These are phyloP conservation scores for Porphyridium purpureum DNA, from an alignment of 23 red algal genomes.

Conservation along the genomic window DNA sequence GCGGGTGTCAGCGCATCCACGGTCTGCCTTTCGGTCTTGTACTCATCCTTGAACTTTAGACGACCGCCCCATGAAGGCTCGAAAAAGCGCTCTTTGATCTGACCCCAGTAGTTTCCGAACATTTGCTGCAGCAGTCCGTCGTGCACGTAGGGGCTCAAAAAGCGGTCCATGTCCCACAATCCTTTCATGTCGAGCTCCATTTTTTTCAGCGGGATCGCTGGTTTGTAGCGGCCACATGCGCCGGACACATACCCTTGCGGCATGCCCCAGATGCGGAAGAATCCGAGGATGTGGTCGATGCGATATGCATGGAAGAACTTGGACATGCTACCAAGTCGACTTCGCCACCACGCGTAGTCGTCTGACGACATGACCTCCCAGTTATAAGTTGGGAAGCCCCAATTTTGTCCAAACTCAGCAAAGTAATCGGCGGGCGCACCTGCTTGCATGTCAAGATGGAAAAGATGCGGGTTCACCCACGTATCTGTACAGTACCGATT, in stretches of 20 bases:
- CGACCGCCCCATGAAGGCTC: constrained; percentile 41
- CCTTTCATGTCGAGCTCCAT: constrained; percentile 60
- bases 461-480: constrained; percentile 76
- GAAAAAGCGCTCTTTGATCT: constrained; percentile 67
- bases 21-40: constrained; percentile 53
- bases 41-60: constrained; percentile 48
- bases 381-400: constrained; percentile 83
- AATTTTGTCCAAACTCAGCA: constrained; percentile 78
- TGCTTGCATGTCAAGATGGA: constrained; percentile 58
- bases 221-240: constrained; percentile 55
- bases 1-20: constrained; percentile 14
- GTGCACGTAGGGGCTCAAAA: constrained; percentile 47
- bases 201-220: constrained; percentile 23
- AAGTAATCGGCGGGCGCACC: constrained; percentile 87
- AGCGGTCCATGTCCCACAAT: constrained; percentile 87
- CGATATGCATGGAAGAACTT: constrained; percentile 92
- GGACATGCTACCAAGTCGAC: constrained; percentile 52
- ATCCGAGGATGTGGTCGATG: constrained; percentile 88
- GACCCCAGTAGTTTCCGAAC: constrained; percentile 44
- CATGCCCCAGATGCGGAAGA: constrained; percentile 95
- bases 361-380: constrained; percentile 85
- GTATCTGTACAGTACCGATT: constrained; percentile 85
- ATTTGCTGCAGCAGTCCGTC: constrained; percentile 47
- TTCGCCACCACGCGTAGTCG: constrained; percentile 86
- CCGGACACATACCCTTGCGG: constrained; percentile 30